Conservation (phyloP, 106 monocot genomes). For the Dendrobium huoshanense region DNA sequence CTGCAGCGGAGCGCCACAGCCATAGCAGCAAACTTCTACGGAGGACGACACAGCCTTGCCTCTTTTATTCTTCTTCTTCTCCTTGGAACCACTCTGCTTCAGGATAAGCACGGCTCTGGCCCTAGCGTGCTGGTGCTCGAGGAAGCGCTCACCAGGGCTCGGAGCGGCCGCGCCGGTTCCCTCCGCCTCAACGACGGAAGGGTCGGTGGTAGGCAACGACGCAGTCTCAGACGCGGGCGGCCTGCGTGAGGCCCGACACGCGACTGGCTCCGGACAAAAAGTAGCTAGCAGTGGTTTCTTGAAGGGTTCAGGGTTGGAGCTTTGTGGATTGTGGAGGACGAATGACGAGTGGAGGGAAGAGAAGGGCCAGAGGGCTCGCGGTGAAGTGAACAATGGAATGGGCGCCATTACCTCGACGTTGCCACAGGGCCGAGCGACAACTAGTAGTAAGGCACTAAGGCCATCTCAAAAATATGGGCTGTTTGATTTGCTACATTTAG, state of each 20-base stretch:
- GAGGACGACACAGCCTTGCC: conserved; percentile 9
- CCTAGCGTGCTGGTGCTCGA: conserved; percentile 45
- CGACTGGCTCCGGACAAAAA: conserved; percentile 1
- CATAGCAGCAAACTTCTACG: conserved; percentile 58
- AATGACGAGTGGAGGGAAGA: not conserved
- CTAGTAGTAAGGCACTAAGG: no score
- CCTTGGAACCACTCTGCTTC: conserved; percentile 28
- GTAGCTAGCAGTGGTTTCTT: not conserved
- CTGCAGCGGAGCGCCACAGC: conserved; percentile 90
- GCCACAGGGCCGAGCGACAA: not conserved
- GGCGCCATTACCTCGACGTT: not conserved
- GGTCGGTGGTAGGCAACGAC: not conserved
- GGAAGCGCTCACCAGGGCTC: conserved; percentile 71
- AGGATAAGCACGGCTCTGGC: conserved; percentile 36
- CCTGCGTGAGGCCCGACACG: conserved; percentile 18
- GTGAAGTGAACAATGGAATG: conserved; percentile 11
- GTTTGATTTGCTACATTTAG: no score
- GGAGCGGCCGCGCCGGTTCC: conserved; percentile 88
- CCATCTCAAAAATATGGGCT: no score
- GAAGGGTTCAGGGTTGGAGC: not conserved
- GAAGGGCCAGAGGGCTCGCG: not conserved
- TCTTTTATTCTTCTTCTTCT: conserved; percentile 30
- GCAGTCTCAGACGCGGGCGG: conserved; percentile 6
- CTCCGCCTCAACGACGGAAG: conserved; percentile 25
- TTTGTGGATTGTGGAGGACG: not conserved